phyloP scores from a whole-genome alignment of 2,329 filamentous ascomycete genomes.

The Thermomyces lanuginosus region DNA sequence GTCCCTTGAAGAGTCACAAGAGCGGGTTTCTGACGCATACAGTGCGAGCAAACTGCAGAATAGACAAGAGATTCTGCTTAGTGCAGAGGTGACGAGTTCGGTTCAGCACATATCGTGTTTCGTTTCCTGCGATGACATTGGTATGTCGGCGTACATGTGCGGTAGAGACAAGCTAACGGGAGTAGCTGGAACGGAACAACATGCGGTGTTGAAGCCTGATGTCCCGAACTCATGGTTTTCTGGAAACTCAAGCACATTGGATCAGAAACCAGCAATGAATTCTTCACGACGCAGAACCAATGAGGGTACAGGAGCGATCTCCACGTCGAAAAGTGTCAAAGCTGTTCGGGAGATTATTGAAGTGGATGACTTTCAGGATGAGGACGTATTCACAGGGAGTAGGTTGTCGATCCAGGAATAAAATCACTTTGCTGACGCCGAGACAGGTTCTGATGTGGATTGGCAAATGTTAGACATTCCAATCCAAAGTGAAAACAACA shows the following conservation, averaged over 20 bases:
- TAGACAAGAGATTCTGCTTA: conserved; percentile 45
- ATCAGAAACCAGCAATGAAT: conserved; percentile 8
- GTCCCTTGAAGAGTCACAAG: conserved; percentile 16
- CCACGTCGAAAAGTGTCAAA: conserved; percentile 7
- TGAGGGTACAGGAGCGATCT: conserved; percentile 8
- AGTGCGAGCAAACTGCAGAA: conserved; percentile 50
- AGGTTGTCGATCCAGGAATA: no score
- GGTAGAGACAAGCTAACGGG: conserved; percentile 6
- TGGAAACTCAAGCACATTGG: conserved; percentile 9
- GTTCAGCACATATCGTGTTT: conserved; percentile 49
- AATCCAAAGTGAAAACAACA: no score
- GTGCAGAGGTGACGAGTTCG: conserved; percentile 36
- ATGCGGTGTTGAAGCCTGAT: conserved; percentile 36
- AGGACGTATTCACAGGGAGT: conserved; percentile 34
- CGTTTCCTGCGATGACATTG: conserved; percentile 74
- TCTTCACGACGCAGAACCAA: conserved; percentile 9
- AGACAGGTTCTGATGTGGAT: no score
- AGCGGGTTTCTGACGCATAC: conserved; percentile 6
- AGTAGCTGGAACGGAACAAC: conserved; percentile 40
- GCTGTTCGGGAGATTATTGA: conserved; percentile 40
- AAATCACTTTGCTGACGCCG: no score
- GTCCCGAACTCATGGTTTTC: conserved; percentile 32
- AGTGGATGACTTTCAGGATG: conserved; percentile 37
- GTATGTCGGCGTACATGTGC: conserved; percentile 19
- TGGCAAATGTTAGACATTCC: no score